These are phyloP conservation scores for Fusarium torreyae DNA, from an alignment of 2,329 filamentous ascomycete genomes.

Conservation along the genomic window DNA sequence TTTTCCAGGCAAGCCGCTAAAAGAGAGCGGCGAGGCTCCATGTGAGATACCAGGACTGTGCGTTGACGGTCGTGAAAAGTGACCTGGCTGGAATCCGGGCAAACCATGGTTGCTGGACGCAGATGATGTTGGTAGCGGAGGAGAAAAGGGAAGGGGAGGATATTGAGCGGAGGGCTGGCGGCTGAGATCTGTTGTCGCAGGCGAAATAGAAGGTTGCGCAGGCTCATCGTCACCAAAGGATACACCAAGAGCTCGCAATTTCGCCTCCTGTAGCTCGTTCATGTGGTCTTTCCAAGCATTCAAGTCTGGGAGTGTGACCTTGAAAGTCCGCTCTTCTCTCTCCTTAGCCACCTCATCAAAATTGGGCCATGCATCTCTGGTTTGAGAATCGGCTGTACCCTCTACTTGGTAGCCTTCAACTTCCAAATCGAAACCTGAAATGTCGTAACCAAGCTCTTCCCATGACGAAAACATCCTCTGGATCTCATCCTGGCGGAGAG, in stretches of 20 bases:
- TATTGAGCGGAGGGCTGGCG: slow-evolving; percentile 81
- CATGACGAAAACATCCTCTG: slow-evolving; percentile 75
- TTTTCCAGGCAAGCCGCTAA: slow-evolving; percentile 70
- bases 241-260: slow-evolving; percentile 91
- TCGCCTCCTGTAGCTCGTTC: slow-evolving; percentile 87
- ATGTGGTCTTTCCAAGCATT: slow-evolving; percentile 84
- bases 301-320: slow-evolving; percentile 79
- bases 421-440: slow-evolving; percentile 77
- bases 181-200: slow-evolving; percentile 73
- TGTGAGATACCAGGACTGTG: slow-evolving; percentile 76
- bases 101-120: slow-evolving; percentile 77
- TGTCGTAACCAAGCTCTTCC: slow-evolving; percentile 78
- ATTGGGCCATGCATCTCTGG: slow-evolving; percentile 77
- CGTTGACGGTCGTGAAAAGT: slow-evolving; percentile 73
- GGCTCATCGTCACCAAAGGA: slow-evolving; percentile 83
- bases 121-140: slow-evolving; percentile 84
- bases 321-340: slow-evolving; percentile 66
- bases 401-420: slow-evolving; percentile 59
- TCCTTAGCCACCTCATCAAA: slow-evolving; percentile 71
- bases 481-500: slow-evolving; percentile 70
- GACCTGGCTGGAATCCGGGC: slow-evolving; percentile 69
- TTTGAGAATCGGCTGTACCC: slow-evolving; percentile 69
- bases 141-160: slow-evolving; percentile 84
- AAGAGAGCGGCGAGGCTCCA: slow-evolving; percentile 80
- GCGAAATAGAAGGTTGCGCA: slow-evolving; percentile 74